These are phyloP conservation scores for Digitaria exilis DNA, from an alignment of 202 grass and related monocot genomes.

Conservation along the genomic window DNA sequence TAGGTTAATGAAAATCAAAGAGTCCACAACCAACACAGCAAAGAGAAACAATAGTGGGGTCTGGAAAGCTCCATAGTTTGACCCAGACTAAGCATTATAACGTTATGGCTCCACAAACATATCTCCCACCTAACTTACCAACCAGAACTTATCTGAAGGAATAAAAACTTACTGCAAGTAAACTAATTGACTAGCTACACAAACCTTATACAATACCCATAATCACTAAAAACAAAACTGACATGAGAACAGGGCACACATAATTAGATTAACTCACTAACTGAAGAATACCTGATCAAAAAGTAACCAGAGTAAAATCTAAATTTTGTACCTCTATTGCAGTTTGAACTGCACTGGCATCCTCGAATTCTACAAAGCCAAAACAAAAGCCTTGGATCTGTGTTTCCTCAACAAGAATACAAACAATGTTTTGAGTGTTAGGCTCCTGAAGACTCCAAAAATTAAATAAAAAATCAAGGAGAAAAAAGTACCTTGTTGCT, in stretches of 20 bases:
- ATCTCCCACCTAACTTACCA: background rate
- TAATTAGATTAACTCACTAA: conserved; percentile 6
- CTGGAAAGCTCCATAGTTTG: background rate
- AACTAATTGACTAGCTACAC: background rate
- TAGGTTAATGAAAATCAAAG: background rate
- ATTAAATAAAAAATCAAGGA: background rate
- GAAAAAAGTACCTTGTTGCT: conserved; percentile 75
- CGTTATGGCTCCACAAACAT: background rate
- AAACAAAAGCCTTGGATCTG: conserved; percentile 97
- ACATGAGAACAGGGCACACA: background rate
- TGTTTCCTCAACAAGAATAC: conserved; percentile 29
- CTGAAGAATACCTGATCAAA: background rate
- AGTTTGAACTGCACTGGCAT: conserved; percentile 68
- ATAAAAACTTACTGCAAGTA: conserved; percentile 11
- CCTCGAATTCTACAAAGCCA: conserved; percentile 93
- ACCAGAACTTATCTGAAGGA: background rate
- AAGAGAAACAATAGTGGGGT: background rate
- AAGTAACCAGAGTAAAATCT: background rate
- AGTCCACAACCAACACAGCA: background rate
- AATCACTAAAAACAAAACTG: background rate
- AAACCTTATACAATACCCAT: background rate
- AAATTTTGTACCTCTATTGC: conserved; percentile 67
- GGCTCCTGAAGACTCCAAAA: background rate
- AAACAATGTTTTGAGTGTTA: background rate
- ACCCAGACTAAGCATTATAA: background rate